Evolutionary conservation across 345 rosid genomes (phyloP).

Genomic region (Eucalyptus polybractea): DNA sequence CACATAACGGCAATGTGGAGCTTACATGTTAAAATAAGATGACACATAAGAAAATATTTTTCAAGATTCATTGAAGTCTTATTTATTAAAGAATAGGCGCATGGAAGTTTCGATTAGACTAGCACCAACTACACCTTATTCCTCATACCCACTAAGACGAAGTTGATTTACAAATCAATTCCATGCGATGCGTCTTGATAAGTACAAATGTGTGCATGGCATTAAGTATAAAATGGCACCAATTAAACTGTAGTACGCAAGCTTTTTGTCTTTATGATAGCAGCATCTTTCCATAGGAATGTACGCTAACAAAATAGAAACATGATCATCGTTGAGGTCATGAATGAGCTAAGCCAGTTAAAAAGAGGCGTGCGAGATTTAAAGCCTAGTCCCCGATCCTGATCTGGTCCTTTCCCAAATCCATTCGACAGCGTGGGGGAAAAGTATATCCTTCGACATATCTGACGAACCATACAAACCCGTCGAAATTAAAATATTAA

Average conservation of each 20-base stretch:
- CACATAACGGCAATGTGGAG: rapidly evolving
- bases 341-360: background rate
- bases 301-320: background rate
- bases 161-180: background rate
- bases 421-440: background rate
- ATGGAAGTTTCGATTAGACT: background rate
- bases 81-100: background rate
- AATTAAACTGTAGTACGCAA: background rate
- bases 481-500: background rate
- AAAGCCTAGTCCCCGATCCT: background rate
- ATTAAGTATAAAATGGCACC: background rate
- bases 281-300: background rate
- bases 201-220: background rate
- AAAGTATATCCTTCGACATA: background rate
- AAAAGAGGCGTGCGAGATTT: background rate
- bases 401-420: background rate
- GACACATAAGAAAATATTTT: background rate
- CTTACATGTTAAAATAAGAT: background rate
- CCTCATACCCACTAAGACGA: background rate
- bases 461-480: background rate
- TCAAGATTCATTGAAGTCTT: background rate
- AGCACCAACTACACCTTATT: background rate
- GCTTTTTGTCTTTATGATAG: background rate
- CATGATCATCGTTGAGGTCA: background rate
- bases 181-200: background rate